Evolutionary conservation across 1,284 basidiomycete species (phyloP).

Genomic region (Meripilus lineatus): DNA sequence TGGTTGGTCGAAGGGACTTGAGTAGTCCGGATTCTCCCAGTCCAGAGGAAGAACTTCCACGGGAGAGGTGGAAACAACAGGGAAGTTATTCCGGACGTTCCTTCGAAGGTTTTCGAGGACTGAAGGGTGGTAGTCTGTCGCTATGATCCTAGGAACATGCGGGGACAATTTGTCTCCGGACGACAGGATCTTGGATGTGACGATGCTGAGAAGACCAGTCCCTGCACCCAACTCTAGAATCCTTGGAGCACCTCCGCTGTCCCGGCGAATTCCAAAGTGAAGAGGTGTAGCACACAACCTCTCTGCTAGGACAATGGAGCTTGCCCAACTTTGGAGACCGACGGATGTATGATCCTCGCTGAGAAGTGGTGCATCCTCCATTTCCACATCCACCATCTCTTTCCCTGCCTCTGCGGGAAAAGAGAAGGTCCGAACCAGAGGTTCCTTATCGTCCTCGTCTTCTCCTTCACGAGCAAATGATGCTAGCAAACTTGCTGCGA

Average conservation of each 20-base stretch:
- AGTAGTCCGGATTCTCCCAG: slow-evolving; percentile 54
- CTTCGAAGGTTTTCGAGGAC: slow-evolving; percentile 68
- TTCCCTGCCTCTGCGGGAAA: slow-evolving; percentile 31
- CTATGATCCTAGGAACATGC: slow-evolving; percentile 37
- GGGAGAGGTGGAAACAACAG: slow-evolving; percentile 15
- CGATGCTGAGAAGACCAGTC: slow-evolving; percentile 79
- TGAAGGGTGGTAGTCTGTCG: slow-evolving; percentile 78
- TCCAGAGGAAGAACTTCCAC: slow-evolving; percentile 54
- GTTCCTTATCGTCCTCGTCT: slow-evolving; percentile 32
- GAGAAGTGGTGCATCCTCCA: slow-evolving; percentile 76
- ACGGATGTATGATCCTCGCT: slow-evolving; percentile 75
- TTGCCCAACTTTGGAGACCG: slow-evolving; percentile 87
- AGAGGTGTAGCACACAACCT: slow-evolving; percentile 57
- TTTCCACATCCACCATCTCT: slow-evolving; percentile 42
- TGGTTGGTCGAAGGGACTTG: slow-evolving; percentile 31
- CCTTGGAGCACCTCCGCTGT: slow-evolving; percentile 26
- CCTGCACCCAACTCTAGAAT: slow-evolving; percentile 86
- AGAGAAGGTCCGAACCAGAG: slow-evolving; percentile 47
- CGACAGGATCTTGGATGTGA: slow-evolving; percentile 53
- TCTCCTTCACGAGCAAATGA: slow-evolving; percentile 39
- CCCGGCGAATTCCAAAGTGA: slow-evolving; percentile 35
- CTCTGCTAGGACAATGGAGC: slow-evolving; percentile 72
- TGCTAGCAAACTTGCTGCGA: slow-evolving; percentile 55
- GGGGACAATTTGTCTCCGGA: not conserved
- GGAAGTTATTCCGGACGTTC: slow-evolving; percentile 63